Evolutionary conservation across 768 basidiomycete genomes (phyloP).

Genomic region (Lactarius hengduanensis): DNA sequence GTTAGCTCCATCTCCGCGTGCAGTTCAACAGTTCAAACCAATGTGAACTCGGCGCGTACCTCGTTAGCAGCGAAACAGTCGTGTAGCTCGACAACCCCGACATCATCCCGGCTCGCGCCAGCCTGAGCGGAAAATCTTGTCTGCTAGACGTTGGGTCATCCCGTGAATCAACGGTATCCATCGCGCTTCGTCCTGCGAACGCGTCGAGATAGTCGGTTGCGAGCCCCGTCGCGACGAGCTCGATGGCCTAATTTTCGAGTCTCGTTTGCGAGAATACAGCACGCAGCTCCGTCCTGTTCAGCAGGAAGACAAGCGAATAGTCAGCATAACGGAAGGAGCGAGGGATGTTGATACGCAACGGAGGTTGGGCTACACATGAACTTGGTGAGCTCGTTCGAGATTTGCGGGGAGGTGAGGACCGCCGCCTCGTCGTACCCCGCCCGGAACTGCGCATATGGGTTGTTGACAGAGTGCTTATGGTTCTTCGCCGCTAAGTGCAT

Average conservation of each 20-base stretch:
- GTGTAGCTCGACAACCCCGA: conserved; percentile 63
- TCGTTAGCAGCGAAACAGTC: conserved; percentile 86
- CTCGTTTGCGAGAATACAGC: conserved; percentile 76
- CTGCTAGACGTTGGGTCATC: conserved; percentile 64
- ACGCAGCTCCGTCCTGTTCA: conserved; percentile 67
- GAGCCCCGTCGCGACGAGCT: conserved; percentile 66
- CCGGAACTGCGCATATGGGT: conserved; percentile 85
- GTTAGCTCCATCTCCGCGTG: no score
- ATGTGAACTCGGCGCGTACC: conserved; percentile 38
- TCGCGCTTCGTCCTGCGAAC: conserved; percentile 66
- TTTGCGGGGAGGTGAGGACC: conserved; percentile 61
- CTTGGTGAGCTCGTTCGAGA: conserved; percentile 73
- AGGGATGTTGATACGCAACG: not conserved
- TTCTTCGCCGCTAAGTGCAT: conserved; percentile 66
- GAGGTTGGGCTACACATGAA: conserved; percentile 89
- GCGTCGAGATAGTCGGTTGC: conserved; percentile 63
- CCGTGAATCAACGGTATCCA: conserved; percentile 80
- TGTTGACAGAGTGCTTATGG: conserved; percentile 76
- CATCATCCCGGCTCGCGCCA: conserved; percentile 60
- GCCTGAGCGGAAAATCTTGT: conserved; percentile 68
- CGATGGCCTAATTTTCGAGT: conserved; percentile 85
- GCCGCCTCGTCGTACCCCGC: conserved; percentile 75
- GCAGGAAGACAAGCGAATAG: no score
- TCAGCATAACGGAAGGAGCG: not conserved
- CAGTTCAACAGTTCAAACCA: not conserved